Evolutionary conservation across 441 rosid species (phyloP).

Genomic region (Pelargonium australe): DNA sequence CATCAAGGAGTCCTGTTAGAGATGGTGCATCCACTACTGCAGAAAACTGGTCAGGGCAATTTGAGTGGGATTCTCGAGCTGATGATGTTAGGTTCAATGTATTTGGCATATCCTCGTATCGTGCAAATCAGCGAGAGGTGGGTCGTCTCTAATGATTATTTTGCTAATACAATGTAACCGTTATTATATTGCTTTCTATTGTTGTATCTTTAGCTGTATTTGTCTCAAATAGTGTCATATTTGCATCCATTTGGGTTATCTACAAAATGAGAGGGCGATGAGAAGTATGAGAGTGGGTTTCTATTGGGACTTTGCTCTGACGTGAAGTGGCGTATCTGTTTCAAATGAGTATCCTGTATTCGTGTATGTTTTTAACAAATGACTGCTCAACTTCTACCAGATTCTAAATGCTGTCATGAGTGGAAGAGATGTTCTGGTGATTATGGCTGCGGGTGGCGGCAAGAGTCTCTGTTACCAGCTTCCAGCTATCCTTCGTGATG

Average conservation of each 20-base stretch:
- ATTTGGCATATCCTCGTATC: conserved; percentile 77
- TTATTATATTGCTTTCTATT: neutral
- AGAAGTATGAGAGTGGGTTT: neutral
- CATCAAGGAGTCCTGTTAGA: conserved; percentile 28
- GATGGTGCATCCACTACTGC: conserved; percentile 24
- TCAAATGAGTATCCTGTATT: neutral
- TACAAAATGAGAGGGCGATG: neutral
- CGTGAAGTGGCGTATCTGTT: neutral
- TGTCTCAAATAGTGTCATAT: neutral
- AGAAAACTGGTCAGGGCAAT: conserved; percentile 66
- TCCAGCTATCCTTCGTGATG: conserved; percentile 71
- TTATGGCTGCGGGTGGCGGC: conserved; percentile 99
- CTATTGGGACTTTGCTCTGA: neutral
- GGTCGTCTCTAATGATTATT: conserved; percentile 16
- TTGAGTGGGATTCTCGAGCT: conserved; percentile 85
- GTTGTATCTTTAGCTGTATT: neutral
- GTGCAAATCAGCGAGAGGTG: conserved; percentile 87
- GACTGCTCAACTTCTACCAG: conserved; percentile 28
- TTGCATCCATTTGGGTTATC: neutral
- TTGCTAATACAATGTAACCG: neutral
- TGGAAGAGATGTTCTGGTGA: conserved; percentile 79
- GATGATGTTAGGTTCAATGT: conserved; percentile 64
- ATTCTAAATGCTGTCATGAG: conserved; percentile 81
- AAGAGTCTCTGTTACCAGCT: conserved; percentile 98
- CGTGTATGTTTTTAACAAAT: neutral